Evolutionary conservation across 2,329 filamentous ascomycete species (phyloP).

Genomic region (Pezicula radicicola): DNA sequence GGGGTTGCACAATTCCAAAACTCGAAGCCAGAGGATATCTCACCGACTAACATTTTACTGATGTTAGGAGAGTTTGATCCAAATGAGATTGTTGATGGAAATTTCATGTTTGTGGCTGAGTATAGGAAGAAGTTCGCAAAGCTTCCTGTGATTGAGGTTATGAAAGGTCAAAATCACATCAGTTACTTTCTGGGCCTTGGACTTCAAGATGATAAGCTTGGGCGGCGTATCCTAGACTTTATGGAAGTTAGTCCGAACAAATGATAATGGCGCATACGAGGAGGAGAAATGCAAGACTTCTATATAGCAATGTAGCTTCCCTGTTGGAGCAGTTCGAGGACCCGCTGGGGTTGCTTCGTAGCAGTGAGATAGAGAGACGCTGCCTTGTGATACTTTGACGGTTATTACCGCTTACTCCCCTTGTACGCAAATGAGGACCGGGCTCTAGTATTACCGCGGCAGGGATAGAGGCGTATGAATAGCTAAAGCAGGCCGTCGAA

Average conservation of each 20-base stretch:
- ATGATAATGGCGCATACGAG: no score
- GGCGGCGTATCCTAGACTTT: constrained; percentile 6
- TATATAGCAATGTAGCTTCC: no score
- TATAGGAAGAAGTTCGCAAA: constrained; percentile 10
- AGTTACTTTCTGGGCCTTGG: constrained; percentile 16
- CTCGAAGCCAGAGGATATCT: background rate
- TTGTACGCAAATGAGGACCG: no score
- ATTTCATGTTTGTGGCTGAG: constrained; percentile 13
- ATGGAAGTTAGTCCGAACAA: background rate
- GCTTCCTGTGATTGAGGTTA: constrained; percentile 15
- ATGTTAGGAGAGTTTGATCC: constrained; percentile 13
- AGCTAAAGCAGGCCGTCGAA: no score
- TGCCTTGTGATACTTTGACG: no score
- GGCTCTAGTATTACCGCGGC: no score
- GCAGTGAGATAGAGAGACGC: no score
- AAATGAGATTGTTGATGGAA: constrained; percentile 16
- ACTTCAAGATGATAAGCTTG: constrained; percentile 2
- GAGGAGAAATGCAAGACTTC: no score
- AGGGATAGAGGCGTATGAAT: no score
- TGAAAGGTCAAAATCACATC: constrained; percentile 18
- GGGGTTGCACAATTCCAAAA: background rate
- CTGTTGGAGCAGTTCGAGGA: no score
- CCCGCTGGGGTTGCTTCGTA: no score
- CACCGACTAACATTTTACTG: constrained; percentile 7
- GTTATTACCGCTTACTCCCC: no score